A percentile compares a stretch with the other conserved stretches of the same genome.
Evolutionary conservation across 257 asterid species (phyloP).

Genomic region (Fraxinus pennsylvanica): DNA sequence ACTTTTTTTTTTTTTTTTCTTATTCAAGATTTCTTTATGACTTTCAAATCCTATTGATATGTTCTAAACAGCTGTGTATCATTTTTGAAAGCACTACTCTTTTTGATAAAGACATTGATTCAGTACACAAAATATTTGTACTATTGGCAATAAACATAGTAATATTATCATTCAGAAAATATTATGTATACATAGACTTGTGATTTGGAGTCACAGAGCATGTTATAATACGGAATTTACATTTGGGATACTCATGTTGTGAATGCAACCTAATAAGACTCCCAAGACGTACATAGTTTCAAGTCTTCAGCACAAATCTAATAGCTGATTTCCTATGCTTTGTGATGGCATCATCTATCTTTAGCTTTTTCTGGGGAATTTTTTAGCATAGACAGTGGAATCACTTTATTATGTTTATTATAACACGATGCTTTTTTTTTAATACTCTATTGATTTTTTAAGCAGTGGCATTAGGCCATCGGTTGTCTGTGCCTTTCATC

Average conservation of each 20-base stretch:
- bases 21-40: not conserved
- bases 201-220: not conserved
- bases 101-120: not conserved
- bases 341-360: not conserved
- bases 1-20: not conserved
- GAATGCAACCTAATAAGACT: not conserved
- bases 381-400: not conserved
- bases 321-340: not conserved
- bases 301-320: not conserved
- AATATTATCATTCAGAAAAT: not conserved
- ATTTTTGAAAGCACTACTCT: too few relatives aligned
- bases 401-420: not conserved
- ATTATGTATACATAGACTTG: not conserved
- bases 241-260: not conserved
- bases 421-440: not conserved
- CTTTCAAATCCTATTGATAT: not conserved
- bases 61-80: not conserved
- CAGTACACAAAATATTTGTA: not conserved
- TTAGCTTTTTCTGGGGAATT: not conserved
- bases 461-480: constrained; percentile 8
- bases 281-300: not conserved
- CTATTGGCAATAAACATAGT: not conserved
- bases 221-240: not conserved
- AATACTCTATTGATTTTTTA: not conserved
- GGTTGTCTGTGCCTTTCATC: not conserved